Base-by-base conservation (phyloP, 345 rosid species). In the Citrus maxima region DNA sequence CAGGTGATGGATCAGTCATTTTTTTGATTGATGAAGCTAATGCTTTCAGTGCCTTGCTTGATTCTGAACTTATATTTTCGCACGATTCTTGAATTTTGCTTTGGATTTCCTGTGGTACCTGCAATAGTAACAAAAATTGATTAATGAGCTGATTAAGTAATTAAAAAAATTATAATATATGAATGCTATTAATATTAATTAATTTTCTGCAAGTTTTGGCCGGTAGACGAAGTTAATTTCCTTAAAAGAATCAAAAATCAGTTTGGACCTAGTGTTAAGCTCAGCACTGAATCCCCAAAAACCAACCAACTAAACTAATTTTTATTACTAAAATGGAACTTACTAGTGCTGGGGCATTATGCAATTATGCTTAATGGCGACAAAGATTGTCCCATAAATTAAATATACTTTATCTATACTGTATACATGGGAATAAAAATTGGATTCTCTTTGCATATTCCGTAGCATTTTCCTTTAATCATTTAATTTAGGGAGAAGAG, bases 11-110 rank as follows among this genome's bases (percentile, higher is more conserved):
- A 49, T 79, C 82, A 2, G 34, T 76, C 94, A 92, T 93, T 58
- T 77, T 83, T 76, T 85, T 89, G 54, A 92, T 85, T 35, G 93
- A 82, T 32, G 84, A 80, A 56, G 97, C 84, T 42, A 93, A 74
- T 61, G 85, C 87, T 83, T 84, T 86, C 77, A 95, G 59, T 64
- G 95, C 89, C 77, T 80, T 88, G 8, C 95, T 77, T 46, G 85
- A 77, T 87, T 88, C 97, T 56, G 28, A 32, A 80, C 91, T 88
- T 72, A 88, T 79, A 12, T 54, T 77, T 27, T 75, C 76, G 80
- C 93, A 87, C 67, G 88, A 69, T 22, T 85, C 92, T 80, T 87
- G 78, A 65, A 92, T 85, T 79, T 77, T 63, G 54, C 67, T 79
- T 58, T 74, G 42, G 75, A 93, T 81, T 78, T 85, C 89, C 75